These are phyloP conservation scores for Flagelloscypha sp. DNA, from an alignment of 768 basidiomycete genomes.

Conservation along the genomic window DNA sequence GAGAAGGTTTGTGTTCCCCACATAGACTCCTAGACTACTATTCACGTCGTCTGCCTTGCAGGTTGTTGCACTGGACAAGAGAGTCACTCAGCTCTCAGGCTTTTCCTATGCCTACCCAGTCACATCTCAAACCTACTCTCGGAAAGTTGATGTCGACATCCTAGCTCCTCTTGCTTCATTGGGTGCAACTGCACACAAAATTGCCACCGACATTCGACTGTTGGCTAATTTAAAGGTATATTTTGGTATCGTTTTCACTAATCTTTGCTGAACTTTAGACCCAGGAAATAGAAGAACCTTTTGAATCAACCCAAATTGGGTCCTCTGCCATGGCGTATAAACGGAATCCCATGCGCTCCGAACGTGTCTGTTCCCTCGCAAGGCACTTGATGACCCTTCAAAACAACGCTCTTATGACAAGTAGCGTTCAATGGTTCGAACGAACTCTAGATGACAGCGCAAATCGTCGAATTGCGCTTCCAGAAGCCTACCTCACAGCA, in stretches of 20 bases:
- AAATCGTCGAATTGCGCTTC: conserved; percentile 91
- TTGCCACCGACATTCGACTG: conserved; percentile 90
- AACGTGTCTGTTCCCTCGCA: conserved; percentile 94
- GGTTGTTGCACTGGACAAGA: conserved; percentile 84
- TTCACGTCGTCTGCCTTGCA: conserved; percentile 14
- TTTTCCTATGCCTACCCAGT: conserved; percentile 96
- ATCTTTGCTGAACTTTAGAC: neutral
- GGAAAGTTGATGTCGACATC: conserved; percentile 95
- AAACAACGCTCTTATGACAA: conserved; percentile 93
- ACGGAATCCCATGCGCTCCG: conserved; percentile 97
- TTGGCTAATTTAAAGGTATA: conserved; percentile 85
- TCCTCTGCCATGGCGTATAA: conserved; percentile 99
- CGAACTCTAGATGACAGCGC: conserved; percentile 97
- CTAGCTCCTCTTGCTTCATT: conserved; percentile 82
- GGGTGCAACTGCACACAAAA: conserved; percentile 95
- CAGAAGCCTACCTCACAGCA: conserved; percentile 94
- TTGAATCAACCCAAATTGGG: conserved; percentile 97
- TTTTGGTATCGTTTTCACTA: neutral
- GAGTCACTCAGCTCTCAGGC: conserved; percentile 86
- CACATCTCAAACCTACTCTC: conserved; percentile 96
- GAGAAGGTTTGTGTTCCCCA: conserved; percentile 49
- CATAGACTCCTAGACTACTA: neutral
- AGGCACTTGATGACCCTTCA: conserved; percentile 93
- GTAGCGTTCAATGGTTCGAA: conserved; percentile 97
- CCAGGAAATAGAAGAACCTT: conserved; percentile 96